A percentile compares a stretch with the other conserved stretches of the same genome.
Evolutionary conservation across 768 basidiomycete genomes (phyloP).

Genomic region (Gautieria morchelliformis): DNA sequence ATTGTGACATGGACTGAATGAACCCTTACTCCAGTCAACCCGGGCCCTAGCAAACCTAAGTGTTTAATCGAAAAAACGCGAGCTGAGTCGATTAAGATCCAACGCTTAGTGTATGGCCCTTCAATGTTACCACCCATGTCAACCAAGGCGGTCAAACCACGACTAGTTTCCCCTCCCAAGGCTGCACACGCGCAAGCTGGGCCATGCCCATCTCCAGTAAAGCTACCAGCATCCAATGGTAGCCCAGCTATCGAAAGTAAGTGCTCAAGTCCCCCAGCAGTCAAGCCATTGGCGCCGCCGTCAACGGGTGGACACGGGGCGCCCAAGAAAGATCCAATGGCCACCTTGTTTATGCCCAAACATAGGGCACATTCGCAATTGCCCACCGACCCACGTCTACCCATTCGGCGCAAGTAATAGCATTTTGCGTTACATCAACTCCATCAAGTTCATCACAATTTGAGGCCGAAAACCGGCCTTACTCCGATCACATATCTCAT

Average conservation of each 20-base stretch:
- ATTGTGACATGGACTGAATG: slow-evolving; percentile 10
- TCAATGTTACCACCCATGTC: slow-evolving; percentile 49
- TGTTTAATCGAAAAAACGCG: slow-evolving; percentile 71
- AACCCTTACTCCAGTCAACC: slow-evolving; percentile 26
- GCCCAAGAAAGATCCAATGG: slow-evolving; percentile 56
- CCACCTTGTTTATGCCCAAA: slow-evolving; percentile 62
- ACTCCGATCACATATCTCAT: background rate
- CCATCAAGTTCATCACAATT: background rate
- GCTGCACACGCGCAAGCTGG: background rate
- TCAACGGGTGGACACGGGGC: slow-evolving; percentile 14
- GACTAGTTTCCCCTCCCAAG: slow-evolving; percentile 11
- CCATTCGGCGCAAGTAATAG: background rate
- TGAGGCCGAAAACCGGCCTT: no score
- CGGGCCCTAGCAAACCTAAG: slow-evolving; percentile 38
- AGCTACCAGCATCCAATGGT: background rate
- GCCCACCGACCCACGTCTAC: slow-evolving; percentile 15
- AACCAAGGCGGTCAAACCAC: slow-evolving; percentile 31
- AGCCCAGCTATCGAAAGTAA: background rate
- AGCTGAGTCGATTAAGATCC: slow-evolving; percentile 57
- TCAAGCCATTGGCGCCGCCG: background rate
- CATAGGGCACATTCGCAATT: slow-evolving; percentile 54
- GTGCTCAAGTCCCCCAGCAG: slow-evolving; percentile 6
- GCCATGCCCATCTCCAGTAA: slow-evolving; percentile 18
- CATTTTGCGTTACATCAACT: background rate
- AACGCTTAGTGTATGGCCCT: slow-evolving; percentile 48